Evolutionary conservation across 1,139 yeast genomes (phyloP), one percentile per base, ranked within the genome.

Genomic region (Pichia sp.): DNA sequence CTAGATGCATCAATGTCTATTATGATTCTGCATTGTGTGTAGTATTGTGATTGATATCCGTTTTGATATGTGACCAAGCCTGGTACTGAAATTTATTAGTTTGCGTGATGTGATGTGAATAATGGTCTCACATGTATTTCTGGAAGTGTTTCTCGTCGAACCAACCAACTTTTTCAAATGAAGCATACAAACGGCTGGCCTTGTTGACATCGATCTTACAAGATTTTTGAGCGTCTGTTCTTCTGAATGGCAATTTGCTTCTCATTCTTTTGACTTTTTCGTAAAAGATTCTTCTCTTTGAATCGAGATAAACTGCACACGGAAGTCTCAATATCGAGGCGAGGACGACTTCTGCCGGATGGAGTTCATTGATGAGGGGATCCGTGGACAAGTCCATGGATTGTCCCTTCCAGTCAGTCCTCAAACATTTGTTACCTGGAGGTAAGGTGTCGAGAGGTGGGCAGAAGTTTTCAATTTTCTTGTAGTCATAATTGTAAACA

Each of bases 161-260:
- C 97, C 97, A 91, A 32, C 97, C 97, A 29, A 85, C 94, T 60
- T 80, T 83, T 60, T 91, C 97, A 58, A 77, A 91, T 22, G 96
- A 93, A 22, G 94, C 93, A 67, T 77, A 91, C 40, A 91, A 66
- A 51, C 97, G 72, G 38, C 94, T 81, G 2, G 97, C 97, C 62
- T 91, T 91, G 62, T 91, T 91, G 39, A 91, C 98, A 61, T 91
- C 98, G 46, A 91, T 88, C 49, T 96, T 76, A 59, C 97, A 88
- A 9, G 96, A 95, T 67, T 91, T 88, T 62, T 91, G 97, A 12
- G 96, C 94, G 59, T 91, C 98, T 0, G 97, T 91, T 63, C 96
- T 77, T 64, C 97, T 79, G 63, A 91, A 91, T 31, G 91, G 94
- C 59, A 82, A 70, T 22, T 84, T 85, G 39, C 68, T 69, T 54